Evolutionary conservation across 2,329 filamentous ascomycete genomes (phyloP).

Genomic region (Stemphylium lycopersici): DNA sequence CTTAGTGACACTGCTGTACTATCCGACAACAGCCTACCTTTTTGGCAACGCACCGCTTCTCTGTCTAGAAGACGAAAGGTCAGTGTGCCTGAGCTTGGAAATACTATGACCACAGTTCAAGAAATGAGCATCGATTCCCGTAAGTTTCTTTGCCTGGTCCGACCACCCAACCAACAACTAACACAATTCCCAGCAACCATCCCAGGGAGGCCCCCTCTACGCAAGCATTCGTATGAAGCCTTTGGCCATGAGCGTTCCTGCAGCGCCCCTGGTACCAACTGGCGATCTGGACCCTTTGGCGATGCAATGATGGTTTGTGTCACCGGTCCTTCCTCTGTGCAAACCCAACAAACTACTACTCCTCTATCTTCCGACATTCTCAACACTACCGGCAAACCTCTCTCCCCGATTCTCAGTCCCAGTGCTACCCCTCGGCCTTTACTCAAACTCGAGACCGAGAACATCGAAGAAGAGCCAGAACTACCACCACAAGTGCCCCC

Average conservation of each 20-base stretch:
- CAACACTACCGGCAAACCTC: constrained; percentile 17
- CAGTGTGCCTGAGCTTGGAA: constrained; percentile 49
- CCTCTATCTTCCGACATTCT: constrained; percentile 23
- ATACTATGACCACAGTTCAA: constrained; percentile 49
- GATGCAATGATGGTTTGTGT: constrained; percentile 50
- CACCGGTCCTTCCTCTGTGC: constrained; percentile 42
- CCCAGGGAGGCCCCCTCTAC: constrained; percentile 49
- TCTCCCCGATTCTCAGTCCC: constrained; percentile 45
- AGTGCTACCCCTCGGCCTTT: constrained; percentile 35
- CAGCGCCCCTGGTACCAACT: constrained; percentile 48
- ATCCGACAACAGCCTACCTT: constrained; percentile 37
- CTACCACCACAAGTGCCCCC: constrained; percentile 46
- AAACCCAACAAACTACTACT: constrained; percentile 22
- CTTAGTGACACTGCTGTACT: constrained; percentile 48
- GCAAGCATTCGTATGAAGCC: constrained; percentile 40
- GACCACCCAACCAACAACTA: constrained; percentile 11
- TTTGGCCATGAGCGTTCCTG: constrained; percentile 49
- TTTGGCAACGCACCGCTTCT: constrained; percentile 47
- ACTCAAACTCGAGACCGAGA: constrained; percentile 42
- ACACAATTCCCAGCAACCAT: constrained; percentile 44
- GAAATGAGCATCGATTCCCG: constrained; percentile 49
- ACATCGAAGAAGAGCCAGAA: constrained; percentile 26
- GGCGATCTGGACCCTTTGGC: constrained; percentile 48
- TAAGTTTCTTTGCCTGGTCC: constrained; percentile 28
- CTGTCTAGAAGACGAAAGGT: constrained; percentile 49